Conservation (phyloP, 2,329 filamentous ascomycete genomes). For the Penicillium sp. region DNA sequence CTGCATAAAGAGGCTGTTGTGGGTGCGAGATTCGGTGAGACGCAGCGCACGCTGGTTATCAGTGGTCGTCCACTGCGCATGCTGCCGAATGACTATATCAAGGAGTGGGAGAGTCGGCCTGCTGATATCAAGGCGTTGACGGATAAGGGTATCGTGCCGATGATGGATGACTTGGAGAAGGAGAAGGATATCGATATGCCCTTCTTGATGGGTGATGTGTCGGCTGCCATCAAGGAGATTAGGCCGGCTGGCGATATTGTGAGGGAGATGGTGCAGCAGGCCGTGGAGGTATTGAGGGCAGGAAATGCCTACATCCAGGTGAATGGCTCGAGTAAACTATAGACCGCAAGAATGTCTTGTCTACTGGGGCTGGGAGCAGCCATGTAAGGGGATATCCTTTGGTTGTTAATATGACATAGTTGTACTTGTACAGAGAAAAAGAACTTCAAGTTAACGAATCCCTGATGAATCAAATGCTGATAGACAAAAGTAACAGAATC, state of each 20-base stretch:
- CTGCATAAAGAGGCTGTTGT: conserved; percentile 83
- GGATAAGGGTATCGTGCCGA: conserved; percentile 70
- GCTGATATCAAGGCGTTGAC: conserved; percentile 71
- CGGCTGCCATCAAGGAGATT: conserved; percentile 69
- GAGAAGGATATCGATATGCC: conserved; percentile 79
- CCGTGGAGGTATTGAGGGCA: conserved; percentile 61
- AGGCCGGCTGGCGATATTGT: conserved; percentile 81
- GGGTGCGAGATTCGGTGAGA: conserved; percentile 71
- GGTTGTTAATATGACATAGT: conserved; percentile 18
- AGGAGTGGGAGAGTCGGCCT: conserved; percentile 71
- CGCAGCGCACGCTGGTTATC: conserved; percentile 74
- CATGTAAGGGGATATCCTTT: conserved; percentile 12
- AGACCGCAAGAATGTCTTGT: conserved; percentile 11
- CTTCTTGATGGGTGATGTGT: conserved; percentile 91
- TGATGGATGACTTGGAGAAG: conserved; percentile 77
- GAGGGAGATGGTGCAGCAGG: conserved; percentile 81
- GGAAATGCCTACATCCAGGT: conserved; percentile 57
- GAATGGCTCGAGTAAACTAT: conserved; percentile 43
- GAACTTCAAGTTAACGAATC: conserved; percentile 8
- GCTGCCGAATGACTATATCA: conserved; percentile 77
- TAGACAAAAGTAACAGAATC: conserved; percentile 11
- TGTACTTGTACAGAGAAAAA: conserved; percentile 30
- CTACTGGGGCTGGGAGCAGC: conserved; percentile 1
- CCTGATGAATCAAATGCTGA: conserved; percentile 8
- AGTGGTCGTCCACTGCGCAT: conserved; percentile 76